Evolutionary conservation across 352 stramenopile species (phyloP).

Genomic region (Phytophthora agathidicida): DNA sequence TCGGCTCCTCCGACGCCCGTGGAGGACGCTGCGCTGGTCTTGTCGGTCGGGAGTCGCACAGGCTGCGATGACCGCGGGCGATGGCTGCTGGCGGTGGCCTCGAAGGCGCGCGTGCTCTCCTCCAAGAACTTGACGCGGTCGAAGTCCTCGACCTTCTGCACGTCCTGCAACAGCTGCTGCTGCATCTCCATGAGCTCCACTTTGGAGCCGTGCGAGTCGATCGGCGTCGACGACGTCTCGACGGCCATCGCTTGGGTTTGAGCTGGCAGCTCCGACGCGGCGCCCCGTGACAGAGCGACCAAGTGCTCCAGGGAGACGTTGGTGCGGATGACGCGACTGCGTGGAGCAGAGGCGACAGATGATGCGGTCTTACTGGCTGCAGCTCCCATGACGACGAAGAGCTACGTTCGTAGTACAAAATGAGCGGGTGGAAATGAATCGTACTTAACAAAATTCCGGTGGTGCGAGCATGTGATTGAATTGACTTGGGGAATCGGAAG

Average conservation of each 20-base stretch:
- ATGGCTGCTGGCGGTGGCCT: conserved; percentile 70
- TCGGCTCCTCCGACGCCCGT: conserved; percentile 38
- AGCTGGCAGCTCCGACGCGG: not conserved
- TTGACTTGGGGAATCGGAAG: too few species aligned
- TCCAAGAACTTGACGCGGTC: conserved; percentile 61
- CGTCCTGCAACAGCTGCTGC: conserved; percentile 47
- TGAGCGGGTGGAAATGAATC: conserved; percentile 8
- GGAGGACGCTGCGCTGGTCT: conserved; percentile 53
- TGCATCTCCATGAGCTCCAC: conserved; percentile 68
- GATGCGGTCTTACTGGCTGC: conserved; percentile 34
- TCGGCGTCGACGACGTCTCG: conserved; percentile 25
- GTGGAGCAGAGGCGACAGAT: conserved; percentile 12
- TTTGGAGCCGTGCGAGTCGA: conserved; percentile 22
- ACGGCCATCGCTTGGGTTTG: conserved; percentile 8
- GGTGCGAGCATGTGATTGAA: too few species aligned
- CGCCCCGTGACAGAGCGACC: conserved; percentile 26
- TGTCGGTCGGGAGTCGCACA: conserved; percentile 54
- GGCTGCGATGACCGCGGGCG: conserved; percentile 47
- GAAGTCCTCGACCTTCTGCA: conserved; percentile 60
- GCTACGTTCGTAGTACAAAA: conserved; percentile 9
- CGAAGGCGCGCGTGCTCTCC: conserved; percentile 57
- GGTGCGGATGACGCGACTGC: conserved; percentile 38
- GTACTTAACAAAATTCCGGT: conserved; percentile 33
- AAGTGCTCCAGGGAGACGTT: conserved; percentile 50
- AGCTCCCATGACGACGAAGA: conserved; percentile 28